Base-by-base conservation (phyloP, 139 green algal species). In the Coccomyxa sp. region DNA sequence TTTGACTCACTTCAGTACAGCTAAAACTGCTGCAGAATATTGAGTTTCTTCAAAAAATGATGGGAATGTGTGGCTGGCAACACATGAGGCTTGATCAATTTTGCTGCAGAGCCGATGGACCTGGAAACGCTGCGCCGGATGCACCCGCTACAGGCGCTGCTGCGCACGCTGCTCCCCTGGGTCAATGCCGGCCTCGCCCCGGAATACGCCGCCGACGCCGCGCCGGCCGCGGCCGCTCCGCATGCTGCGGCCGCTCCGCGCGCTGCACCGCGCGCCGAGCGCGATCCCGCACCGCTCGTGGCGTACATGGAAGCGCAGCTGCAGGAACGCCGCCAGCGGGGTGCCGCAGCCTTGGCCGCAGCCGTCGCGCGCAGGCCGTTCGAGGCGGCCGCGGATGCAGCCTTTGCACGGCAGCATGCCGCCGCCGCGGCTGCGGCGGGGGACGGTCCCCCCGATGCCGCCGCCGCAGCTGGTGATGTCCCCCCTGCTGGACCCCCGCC, bases 161-260 rank as follows among this genome's bases (percentile, higher is more conserved):
- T 97, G 81, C 88, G 89, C 45, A 90, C 91, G 21, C 77, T 97
- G 87, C 81, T 97, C 87, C 94, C 94, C 25, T 97, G 94, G 92
- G 89, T 95, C 9, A 90, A 95, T 81, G 88, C 83, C 38, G 93
- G 90, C 15, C 84, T 93, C 83, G 82, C 88, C 80, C 90, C 92
- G n/a, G 90, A 94, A 21, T 90, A 93, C 66, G 85, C 59, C 0
- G 85, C 76, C 16, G 87, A 88, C 0, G 84, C 76, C 21, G 66
- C 66, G 66, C 21, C 66, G 66, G 21, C 66, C 21, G 66, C 1
- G 66, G 66, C 21, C 4, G 66, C 21, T 10, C 66, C 21, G 66
- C 66, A 10, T 9, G 66, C 66, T 4, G 21, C 21, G 66, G 66
- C 21, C 66, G 66, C 66, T 9, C 21, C n/a, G n/a, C n/a, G n/a